Evolutionary conservation across 306 rosid species (phyloP), one percentile per base, ranked within the genome.

Genomic region (Corylus heterophylla): DNA sequence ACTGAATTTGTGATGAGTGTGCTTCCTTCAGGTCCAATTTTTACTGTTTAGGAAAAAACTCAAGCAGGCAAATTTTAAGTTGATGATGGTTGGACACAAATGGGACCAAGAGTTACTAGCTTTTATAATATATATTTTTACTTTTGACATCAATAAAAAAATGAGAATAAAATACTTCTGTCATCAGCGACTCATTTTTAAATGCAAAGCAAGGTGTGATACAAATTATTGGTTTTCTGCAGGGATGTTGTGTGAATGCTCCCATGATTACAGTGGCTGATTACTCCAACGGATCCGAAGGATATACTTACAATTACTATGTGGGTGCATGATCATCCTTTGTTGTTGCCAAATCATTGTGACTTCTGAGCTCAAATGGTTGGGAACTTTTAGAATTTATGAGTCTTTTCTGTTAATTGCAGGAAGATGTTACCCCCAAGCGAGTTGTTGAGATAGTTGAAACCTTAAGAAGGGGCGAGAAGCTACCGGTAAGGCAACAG

Each of bases 181-280:
- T 68, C 51, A 42, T 11, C 37, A 18, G 25, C 8, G 29, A 18
- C 49, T 68, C 27, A 68, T 42, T n/a, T 17, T 68, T 45, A 10
- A 42, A n/a, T 10, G n/a, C 72, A 35, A 42, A 42, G 27, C 51
- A 42, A 17, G 51, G 29, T 68, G 54, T 52, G 56, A 81, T 62
- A 25, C 74, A 71, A 82, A 54, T 55, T 74, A 35, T 79, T 85
- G 71, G 54, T 82, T 49, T 80, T 75, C 68, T 85, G 86, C 88
- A 96, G 99, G 99, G 99, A 74, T 91, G 90, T 81, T 96, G 98
- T 75, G 99, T 96, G 74, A 96, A 96, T 77, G 99, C 99, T 68
- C 98, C 99, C 55, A 96, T 96, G 99, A 91, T 96, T 74, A 96
- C 99, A 9, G 99, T 96, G 27, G 99, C 98, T 44, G 99, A 96